Base-by-base conservation (phyloP, 2,329 filamentous ascomycete species). In the Diplodia corticola region DNA sequence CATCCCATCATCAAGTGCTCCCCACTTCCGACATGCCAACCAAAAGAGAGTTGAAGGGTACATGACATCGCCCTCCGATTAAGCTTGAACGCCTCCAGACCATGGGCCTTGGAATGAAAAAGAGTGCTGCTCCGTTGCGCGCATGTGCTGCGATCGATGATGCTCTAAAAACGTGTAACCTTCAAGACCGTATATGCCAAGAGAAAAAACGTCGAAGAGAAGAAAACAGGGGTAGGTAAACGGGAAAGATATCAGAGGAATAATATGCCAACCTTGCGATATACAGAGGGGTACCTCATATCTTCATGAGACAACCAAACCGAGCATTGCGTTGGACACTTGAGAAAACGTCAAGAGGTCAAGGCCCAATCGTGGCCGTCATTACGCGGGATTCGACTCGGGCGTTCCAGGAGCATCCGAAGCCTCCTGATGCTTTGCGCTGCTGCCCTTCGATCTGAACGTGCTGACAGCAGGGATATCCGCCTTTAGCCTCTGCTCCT, bases 401-500 rank as follows among this genome's bases (percentile, higher is more conserved):
- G 53, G 28, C 22, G 30, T 20, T 3, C 7, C 40, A 7, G 40
- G 40, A 20, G n/a, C 40, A 10, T 44, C 40, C 7, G 40, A 20
- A 20, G 40, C 24, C 10, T 65, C 64, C 20, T 63, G 60, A 30
- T 63, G 60, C 49, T 63, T 63, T 24, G 64, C 64, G 33, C 64
- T 59, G 53, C 53, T 65, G 15, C 95, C 95, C 82, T 98, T 97
- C 69, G 91, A 93, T 73, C 95, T 85, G 91, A 93, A 99, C 22
- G 95, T 99, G 78, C 91, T 96, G 63, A 99, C 95, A 3, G 95
- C 95, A 5, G 93, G 92, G 70, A 99, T 97, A 75, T 96, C 91
- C 7, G 94, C 94, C 76, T 91, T 90, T 74, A 92, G 91, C 51
- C 92, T 86, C 77, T 95, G 87, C 76, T 98, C 92, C 67, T 96